Evolutionary conservation across 2,329 filamentous ascomycete genomes (phyloP).

Genomic region (Aspergillus amoenus): DNA sequence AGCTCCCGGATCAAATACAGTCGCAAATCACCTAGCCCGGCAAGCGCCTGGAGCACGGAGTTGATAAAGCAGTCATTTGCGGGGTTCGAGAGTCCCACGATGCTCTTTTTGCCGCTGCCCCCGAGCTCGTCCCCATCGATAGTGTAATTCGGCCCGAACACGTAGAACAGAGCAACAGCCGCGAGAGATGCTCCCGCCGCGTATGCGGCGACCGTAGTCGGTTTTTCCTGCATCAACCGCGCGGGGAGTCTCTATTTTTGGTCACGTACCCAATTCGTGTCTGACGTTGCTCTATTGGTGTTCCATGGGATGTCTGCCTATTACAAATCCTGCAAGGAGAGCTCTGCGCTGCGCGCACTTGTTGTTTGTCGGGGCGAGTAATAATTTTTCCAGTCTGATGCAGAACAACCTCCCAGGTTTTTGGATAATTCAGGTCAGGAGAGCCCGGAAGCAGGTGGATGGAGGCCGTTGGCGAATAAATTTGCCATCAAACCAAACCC

Average conservation of each 20-base stretch:
- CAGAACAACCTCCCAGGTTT: neutral
- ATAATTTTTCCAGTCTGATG: neutral
- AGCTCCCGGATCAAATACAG: conserved; percentile 90
- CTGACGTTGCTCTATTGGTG: conserved; percentile 12
- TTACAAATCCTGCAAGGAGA: neutral
- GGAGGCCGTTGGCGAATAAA: conserved; percentile 2
- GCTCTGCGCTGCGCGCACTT: neutral
- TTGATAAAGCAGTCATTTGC: conserved; percentile 99
- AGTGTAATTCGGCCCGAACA: conserved; percentile 96
- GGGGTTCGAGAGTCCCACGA: conserved; percentile 84
- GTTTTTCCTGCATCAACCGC: conserved; percentile 72
- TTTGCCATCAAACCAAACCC: conserved; percentile 5
- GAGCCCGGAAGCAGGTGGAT: neutral
- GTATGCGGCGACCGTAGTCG: conserved; percentile 82
- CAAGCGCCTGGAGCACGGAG: conserved; percentile 88
- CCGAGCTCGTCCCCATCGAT: conserved; percentile 74
- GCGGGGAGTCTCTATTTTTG: neutral
- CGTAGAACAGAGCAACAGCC: conserved; percentile 91
- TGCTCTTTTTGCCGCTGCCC: conserved; percentile 72
- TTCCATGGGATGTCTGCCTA: conserved; percentile 15
- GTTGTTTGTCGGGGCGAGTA: neutral
- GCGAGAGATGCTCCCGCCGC: conserved; percentile 93
- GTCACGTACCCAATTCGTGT: neutral
- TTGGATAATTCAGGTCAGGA: neutral
- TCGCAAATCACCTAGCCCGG: conserved; percentile 83